Conservation (phyloP, 2,329 filamentous ascomycete genomes). For the Anthostomella pinea region DNA sequence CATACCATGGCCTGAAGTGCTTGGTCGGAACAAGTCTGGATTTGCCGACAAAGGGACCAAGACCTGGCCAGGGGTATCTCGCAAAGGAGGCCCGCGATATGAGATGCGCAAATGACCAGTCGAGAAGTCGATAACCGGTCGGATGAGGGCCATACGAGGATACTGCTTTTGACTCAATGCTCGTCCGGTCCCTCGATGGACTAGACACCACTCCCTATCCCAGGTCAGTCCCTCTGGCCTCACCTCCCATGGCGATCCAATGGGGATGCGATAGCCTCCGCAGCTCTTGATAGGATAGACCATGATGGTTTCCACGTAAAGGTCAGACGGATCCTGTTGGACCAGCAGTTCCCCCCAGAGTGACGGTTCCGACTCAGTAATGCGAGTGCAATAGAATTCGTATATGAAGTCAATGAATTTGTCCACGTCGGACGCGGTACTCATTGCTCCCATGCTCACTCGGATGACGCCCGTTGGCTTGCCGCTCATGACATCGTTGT, state of each 20-base stretch:
- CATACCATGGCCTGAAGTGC: conserved; percentile 40
- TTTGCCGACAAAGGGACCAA: conserved; percentile 66
- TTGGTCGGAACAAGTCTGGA: conserved; percentile 51
- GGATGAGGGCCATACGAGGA: conserved; percentile 81
- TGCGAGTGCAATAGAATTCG: conserved; percentile 59
- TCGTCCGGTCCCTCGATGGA: conserved; percentile 81
- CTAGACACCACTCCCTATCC: conserved; percentile 95
- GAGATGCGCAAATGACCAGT: conserved; percentile 62
- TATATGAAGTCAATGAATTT: conserved; percentile 67
- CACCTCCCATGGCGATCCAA: conserved; percentile 68
- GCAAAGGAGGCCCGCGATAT: conserved; percentile 37
- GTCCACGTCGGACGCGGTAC: conserved; percentile 70
- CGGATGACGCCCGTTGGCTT: conserved; percentile 87
- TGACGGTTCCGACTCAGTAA: conserved; percentile 11
- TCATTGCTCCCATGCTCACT: conserved; percentile 88
- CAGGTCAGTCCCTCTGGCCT: conserved; percentile 80
- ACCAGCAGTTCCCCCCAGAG: not conserved
- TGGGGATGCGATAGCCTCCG: conserved; percentile 70
- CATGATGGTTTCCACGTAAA: conserved; percentile 62
- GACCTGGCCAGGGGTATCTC: conserved; percentile 36
- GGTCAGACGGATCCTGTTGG: conserved; percentile 16
- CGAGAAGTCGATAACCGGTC: conserved; percentile 70
- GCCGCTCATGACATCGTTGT: conserved; percentile 76
- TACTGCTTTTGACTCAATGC: conserved; percentile 87
- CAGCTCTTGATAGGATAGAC: conserved; percentile 97